Evolutionary conservation across 2,329 filamentous ascomycete genomes (phyloP).

Genomic region (Aspergillus phoenicis): DNA sequence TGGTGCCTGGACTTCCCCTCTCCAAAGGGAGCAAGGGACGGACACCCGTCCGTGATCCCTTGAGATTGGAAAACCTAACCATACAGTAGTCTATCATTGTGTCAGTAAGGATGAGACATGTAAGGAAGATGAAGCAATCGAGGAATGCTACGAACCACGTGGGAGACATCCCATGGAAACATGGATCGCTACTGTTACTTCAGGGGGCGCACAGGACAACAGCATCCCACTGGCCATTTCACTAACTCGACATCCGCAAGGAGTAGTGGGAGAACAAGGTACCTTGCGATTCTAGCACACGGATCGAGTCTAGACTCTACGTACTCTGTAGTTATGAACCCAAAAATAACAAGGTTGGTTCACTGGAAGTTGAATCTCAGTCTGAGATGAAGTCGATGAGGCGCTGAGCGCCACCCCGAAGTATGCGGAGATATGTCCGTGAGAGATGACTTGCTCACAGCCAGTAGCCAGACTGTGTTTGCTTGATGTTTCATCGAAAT

Average conservation of each 20-base stretch:
- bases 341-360: background rate
- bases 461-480: no score
- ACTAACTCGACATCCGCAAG: background rate
- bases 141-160: slow-evolving; percentile 3
- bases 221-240: background rate
- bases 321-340: background rate
- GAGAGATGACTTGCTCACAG: background rate
- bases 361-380: background rate
- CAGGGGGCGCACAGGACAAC: background rate
- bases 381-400: background rate
- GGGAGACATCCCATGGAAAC: slow-evolving; percentile 2
- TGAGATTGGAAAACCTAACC: background rate
- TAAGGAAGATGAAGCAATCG: background rate
- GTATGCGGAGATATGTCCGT: background rate
- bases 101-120: background rate
- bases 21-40: background rate
- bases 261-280: background rate
- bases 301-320: background rate
- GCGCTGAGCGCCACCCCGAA: background rate
- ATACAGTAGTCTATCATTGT: background rate
- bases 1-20: background rate
- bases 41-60: background rate
- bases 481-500: no score
- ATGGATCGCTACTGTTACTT: background rate
- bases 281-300: background rate